Conservation (phyloP, 129 eudicot genomes). For the Silybum marianum region DNA sequence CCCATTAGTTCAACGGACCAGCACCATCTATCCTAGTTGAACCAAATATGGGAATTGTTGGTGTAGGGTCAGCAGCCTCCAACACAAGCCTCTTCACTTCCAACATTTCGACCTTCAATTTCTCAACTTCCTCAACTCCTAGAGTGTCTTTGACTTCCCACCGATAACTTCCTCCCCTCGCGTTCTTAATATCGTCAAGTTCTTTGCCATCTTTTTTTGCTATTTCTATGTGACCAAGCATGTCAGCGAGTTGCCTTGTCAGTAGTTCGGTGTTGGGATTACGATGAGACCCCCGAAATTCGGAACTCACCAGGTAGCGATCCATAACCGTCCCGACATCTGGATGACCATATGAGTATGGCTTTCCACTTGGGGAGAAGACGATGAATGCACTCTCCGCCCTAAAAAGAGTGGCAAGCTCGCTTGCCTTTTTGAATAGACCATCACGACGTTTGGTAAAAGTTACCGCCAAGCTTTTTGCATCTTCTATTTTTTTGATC, state of each 20-base stretch:
- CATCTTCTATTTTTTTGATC: not conserved
- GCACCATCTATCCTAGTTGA: too few relatives aligned
- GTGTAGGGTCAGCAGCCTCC: not conserved
- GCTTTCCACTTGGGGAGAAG: constrained; percentile 9
- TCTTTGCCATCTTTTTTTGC: constrained; percentile 38
- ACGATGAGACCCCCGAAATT: constrained; percentile 28
- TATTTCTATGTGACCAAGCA: constrained; percentile 26
- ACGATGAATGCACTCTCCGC: not conserved
- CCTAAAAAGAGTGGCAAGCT: constrained; percentile 15
- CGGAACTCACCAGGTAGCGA: constrained; percentile 14
- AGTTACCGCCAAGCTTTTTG: not conserved
- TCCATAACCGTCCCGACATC: not conserved
- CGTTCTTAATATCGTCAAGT: constrained; percentile 24
- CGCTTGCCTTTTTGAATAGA: constrained; percentile 1
- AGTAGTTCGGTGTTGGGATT: constrained; percentile 35
- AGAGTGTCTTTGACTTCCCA: constrained; percentile 45
- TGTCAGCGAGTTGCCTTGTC: constrained; percentile 31
- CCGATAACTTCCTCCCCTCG: constrained; percentile 28
- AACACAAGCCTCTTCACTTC: not conserved
- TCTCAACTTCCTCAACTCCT: not conserved
- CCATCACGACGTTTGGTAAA: constrained; percentile 3
- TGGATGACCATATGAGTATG: not conserved
- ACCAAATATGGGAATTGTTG: not conserved
- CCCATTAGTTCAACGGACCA: too few relatives aligned
- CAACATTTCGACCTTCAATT: not conserved